Evolutionary conservation across 2,329 filamentous ascomycete genomes (phyloP), one percentile per base, ranked within the genome.

Genomic region (Harringtonia lauricola): DNA sequence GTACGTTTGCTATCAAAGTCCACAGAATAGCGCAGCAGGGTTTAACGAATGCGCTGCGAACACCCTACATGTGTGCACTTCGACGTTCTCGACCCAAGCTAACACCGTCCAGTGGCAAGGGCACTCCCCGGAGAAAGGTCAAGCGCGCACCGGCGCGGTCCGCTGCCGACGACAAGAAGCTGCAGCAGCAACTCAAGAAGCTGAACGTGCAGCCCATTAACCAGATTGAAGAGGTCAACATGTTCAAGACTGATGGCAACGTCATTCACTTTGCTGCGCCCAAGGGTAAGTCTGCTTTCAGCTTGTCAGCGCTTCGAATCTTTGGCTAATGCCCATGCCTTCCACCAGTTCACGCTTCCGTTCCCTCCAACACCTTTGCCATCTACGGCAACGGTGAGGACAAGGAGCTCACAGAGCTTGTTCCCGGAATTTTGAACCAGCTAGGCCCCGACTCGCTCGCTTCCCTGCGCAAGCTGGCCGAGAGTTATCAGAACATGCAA

Each of bases 231-330:
- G 92, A 98, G 77, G 92, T 98, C 67, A 98, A 98, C 83, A 98
- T 98, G 92, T 98, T 98, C 83, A 98, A 98, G 85, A 84, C 86
- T 65, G 92, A 98, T 66, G 92, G 92, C 68, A 98, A 98, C 69
- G 92, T 98, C 68, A 96, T 98, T 63, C 92, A 98, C 80, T 98
- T 98, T 67, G 84, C 87, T 59, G 86, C 86, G 62, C 92, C 92
- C 58, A 95, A 95, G 78, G 92, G 92, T 96, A 72, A 63, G 79
- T 73, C 14, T 2, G 12, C 7, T 4, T 15, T 9, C 4, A n/a
- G 17, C n/a, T 24, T 15, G 13, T 12, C 8, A 22, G 21, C 15
- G n/a, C 3, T 29, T 28, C 10, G 19, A 19, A 17, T 22, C 2
- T 14, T 15, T 34, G 7, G n/a, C 21, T 39, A 39, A 28, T 39